A percentile compares a stretch with the other conserved stretches of the same genome.
phyloP scores from a whole-genome alignment of 202 grass and related monocot genomes.

The Brachypodium distachyon region DNA sequence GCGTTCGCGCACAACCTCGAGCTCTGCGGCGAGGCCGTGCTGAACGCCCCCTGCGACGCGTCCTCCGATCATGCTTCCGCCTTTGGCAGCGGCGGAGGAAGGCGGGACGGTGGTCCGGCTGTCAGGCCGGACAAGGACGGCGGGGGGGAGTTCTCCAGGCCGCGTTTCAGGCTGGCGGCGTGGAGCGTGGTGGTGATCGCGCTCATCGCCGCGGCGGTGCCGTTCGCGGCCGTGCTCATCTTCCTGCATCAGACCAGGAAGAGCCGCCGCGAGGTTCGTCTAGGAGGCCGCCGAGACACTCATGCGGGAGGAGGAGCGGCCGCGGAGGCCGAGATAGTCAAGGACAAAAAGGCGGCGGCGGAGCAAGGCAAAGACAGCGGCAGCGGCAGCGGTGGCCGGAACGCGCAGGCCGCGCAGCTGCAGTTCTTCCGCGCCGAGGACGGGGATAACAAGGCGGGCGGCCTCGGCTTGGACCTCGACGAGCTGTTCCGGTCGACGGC shows the following conservation, averaged over 20 bases:
- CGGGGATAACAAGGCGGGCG: constrained; percentile 28
- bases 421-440: constrained; percentile 52
- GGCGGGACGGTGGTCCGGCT: neutral
- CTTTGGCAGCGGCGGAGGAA: neutral
- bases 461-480: constrained; percentile 49
- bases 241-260: constrained; percentile 50
- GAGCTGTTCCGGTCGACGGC: constrained; percentile 66
- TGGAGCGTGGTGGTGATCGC: constrained; percentile 53
- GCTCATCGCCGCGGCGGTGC: constrained; percentile 35
- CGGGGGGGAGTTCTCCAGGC: neutral
- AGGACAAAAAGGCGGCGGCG: constrained; percentile 56
- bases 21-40: constrained; percentile 56
- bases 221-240: constrained; percentile 41
- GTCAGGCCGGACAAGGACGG: neutral
- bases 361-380: constrained; percentile 27
- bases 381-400: constrained; percentile 36
- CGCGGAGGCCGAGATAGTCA: too few species aligned
- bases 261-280: constrained; percentile 34
- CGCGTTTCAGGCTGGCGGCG: constrained; percentile 15
- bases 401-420: constrained; percentile 31
- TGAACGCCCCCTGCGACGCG: constrained; percentile 19
- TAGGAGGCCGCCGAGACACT: constrained; percentile 15
- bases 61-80: neutral
- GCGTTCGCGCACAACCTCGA: constrained; percentile 65
- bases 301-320: constrained; percentile 16